Evolutionary conservation across 2,329 filamentous ascomycete species (phyloP).

Genomic region (Penicillium fuscoglaucum): DNA sequence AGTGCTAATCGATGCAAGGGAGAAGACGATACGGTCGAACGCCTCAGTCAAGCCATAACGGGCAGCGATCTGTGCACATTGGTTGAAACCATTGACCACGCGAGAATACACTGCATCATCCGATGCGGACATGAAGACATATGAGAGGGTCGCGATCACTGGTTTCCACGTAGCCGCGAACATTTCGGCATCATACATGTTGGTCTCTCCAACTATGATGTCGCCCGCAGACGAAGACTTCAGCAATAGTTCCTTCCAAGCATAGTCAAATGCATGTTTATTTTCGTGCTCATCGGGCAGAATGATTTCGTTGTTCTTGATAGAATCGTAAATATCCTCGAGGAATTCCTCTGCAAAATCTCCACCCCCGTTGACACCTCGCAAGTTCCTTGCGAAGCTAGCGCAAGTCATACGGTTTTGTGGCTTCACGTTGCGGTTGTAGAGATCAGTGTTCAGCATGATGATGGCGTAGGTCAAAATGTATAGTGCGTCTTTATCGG

Average conservation of each 20-base stretch:
- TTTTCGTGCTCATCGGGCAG: slow-evolving; percentile 96
- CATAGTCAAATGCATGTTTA: slow-evolving; percentile 93
- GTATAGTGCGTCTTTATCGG: slow-evolving; percentile 83
- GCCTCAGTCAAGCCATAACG: slow-evolving; percentile 81
- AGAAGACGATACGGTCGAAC: slow-evolving; percentile 89
- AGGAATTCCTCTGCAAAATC: slow-evolving; percentile 85
- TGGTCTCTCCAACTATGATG: slow-evolving; percentile 79
- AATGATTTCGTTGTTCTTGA: slow-evolving; percentile 92
- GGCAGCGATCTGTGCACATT: slow-evolving; percentile 89
- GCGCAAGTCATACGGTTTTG: slow-evolving; percentile 79
- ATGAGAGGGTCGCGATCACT: slow-evolving; percentile 89
- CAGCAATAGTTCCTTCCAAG: slow-evolving; percentile 89
- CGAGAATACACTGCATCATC: slow-evolving; percentile 94
- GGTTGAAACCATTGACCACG: slow-evolving; percentile 91
- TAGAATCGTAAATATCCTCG: slow-evolving; percentile 83
- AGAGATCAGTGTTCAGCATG: slow-evolving; percentile 94
- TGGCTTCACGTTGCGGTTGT: slow-evolving; percentile 80
- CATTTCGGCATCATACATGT: slow-evolving; percentile 96
- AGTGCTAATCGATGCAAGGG: slow-evolving; percentile 85
- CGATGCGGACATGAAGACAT: slow-evolving; percentile 98
- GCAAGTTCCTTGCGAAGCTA: slow-evolving; percentile 85
- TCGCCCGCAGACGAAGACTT: slow-evolving; percentile 77
- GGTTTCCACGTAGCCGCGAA: slow-evolving; percentile 95
- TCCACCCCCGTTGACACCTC: slow-evolving; percentile 80
- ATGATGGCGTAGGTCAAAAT: slow-evolving; percentile 95